These are phyloP conservation scores for Sindora glabra DNA, from an alignment of 306 rosid genomes.

Conservation along the genomic window DNA sequence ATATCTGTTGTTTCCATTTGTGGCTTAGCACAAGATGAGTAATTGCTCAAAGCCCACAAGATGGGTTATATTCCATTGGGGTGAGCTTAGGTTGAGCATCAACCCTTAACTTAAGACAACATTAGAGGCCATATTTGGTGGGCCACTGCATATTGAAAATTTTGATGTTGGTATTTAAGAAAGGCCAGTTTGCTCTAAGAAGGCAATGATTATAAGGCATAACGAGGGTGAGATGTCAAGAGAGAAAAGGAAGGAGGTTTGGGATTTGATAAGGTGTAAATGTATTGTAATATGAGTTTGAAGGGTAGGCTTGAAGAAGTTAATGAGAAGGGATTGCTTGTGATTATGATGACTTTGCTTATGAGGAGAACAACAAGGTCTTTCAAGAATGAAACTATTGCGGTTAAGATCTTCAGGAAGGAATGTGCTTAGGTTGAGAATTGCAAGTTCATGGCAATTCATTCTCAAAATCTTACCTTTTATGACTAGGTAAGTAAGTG, in stretches of 20 bases:
- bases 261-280: constrained; percentile 53
- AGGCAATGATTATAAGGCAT: constrained; percentile 67
- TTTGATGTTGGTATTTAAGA: constrained; percentile 23
- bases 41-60: constrained; percentile 28
- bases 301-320: background rate
- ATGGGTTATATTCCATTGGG: constrained; percentile 65
- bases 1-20: constrained; percentile 51
- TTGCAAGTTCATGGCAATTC: constrained; percentile 40
- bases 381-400: constrained; percentile 37
- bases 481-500: constrained; percentile 56
- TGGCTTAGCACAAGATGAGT: constrained; percentile 47
- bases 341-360: constrained; percentile 45
- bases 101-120: constrained; percentile 30
- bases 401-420: constrained; percentile 26
- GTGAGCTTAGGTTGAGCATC: constrained; percentile 49
- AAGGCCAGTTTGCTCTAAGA: constrained; percentile 49
- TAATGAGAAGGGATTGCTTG: background rate
- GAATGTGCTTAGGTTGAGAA: constrained; percentile 46
- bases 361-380: constrained; percentile 53
- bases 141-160: constrained; percentile 25
- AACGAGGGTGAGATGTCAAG: constrained; percentile 70
- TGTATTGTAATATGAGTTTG: constrained; percentile 35
- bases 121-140: constrained; percentile 53
- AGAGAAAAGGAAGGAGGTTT: constrained; percentile 46
- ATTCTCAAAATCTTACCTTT: constrained; percentile 48